These are phyloP conservation scores for Sclerotinia glacialis DNA, from an alignment of 2,329 filamentous ascomycete species.

Conservation along the genomic window DNA sequence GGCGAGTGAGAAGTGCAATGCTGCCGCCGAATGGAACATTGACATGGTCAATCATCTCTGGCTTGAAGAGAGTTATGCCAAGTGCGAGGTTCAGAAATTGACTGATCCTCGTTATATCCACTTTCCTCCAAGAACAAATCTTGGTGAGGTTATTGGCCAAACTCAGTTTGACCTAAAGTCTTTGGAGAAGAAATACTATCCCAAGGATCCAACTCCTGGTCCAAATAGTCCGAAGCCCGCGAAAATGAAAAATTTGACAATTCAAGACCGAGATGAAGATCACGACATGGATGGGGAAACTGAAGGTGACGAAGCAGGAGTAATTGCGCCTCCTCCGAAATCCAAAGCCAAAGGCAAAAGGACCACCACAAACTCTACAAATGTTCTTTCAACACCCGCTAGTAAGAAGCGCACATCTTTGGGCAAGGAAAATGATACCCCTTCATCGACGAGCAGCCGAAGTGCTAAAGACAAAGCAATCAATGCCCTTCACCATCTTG, in stretches of 20 bases:
- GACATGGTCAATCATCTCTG: constrained; percentile 91
- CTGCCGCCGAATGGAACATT: constrained; percentile 89
- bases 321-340: constrained; percentile 23
- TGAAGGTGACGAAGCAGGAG: constrained; percentile 27
- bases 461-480: constrained; percentile 85
- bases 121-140: constrained; percentile 85
- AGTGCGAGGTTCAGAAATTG: constrained; percentile 71
- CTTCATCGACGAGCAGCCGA: constrained; percentile 71
- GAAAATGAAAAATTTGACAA: constrained; percentile 45
- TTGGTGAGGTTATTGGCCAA: constrained; percentile 89
- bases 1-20: constrained; percentile 87
- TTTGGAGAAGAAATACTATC: constrained; percentile 65
- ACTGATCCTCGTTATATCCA: constrained; percentile 75
- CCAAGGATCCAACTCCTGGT: constrained; percentile 42
- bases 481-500: constrained; percentile 71
- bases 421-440: constrained; percentile 82
- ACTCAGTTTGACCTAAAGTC: constrained; percentile 68
- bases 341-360: constrained; percentile 23
- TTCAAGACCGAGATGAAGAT: constrained; percentile 41
- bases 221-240: constrained; percentile 48
- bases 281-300: constrained; percentile 24
- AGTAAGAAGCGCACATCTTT: constrained; percentile 48
- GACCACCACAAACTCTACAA: constrained; percentile 16
- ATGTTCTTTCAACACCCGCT: constrained; percentile 49
- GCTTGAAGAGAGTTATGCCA: constrained; percentile 96